Conservation (phyloP, 352 stramenopile species). For the Phytopythium delawarense region DNA sequence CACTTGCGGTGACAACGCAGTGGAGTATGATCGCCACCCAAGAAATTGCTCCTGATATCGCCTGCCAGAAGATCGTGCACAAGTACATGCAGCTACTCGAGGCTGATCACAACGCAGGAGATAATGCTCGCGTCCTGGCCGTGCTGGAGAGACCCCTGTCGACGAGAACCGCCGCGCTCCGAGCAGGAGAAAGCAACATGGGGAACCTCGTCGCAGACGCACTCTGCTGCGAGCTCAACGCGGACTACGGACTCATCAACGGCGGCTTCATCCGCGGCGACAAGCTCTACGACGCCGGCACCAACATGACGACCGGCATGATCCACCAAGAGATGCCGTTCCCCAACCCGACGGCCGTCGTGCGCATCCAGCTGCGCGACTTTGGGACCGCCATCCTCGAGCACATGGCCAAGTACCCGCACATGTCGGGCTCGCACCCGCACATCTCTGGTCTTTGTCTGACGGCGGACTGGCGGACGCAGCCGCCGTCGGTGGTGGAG, state of each 20-base stretch:
- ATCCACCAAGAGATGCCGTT: conserved; percentile 74
- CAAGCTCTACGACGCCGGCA: conserved; percentile 47
- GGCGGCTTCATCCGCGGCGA: conserved; percentile 77
- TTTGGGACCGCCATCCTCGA: too few species aligned
- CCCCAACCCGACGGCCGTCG: conserved; percentile 36
- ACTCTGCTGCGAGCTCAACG: conserved; percentile 53
- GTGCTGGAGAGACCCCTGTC: conserved; percentile 45
- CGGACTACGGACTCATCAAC: conserved; percentile 73
- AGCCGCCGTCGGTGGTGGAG: conserved; percentile 16
- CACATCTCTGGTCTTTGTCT: conserved; percentile 53
- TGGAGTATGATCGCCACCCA: conserved; percentile 85
- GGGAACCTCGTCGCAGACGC: conserved; percentile 83
- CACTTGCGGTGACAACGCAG: conserved; percentile 46
- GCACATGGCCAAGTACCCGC: conserved; percentile 38
- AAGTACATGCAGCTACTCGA: conserved; percentile 67
- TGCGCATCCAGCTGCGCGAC: conserved; percentile 30
- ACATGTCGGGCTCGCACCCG: conserved; percentile 55
- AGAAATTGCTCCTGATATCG: conserved; percentile 42
- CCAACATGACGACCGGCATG: conserved; percentile 45
- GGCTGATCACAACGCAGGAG: conserved; percentile 41
- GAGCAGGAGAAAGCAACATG: conserved; percentile 63
- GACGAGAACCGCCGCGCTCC: conserved; percentile 69
- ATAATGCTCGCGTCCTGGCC: conserved; percentile 53
- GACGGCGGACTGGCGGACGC: conserved; percentile 6
- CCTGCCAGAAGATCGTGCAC: conserved; percentile 63